Percentiles rank a stretch among this genome's conserved stretches.
Conservation (phyloP, 352 stramenopile species). For the Pythium vanterpoolii region DNA sequence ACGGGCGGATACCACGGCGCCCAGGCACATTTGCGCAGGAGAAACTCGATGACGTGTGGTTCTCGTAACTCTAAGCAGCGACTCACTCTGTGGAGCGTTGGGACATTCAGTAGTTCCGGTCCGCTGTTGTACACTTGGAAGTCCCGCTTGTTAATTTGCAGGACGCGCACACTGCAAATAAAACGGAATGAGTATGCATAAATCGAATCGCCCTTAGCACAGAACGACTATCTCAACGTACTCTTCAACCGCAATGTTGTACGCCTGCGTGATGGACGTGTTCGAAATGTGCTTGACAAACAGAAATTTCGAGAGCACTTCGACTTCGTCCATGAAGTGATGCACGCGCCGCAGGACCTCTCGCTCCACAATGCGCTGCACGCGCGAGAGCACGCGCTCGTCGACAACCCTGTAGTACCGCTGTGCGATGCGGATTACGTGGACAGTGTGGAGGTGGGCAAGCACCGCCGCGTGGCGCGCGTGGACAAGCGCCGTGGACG, state of each 20-base stretch:
- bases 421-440: conserved; percentile 33
- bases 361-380: conserved; percentile 47
- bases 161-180: conserved; percentile 35
- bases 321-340: conserved; percentile 40
- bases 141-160: conserved; percentile 49
- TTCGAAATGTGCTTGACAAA: conserved; percentile 68
- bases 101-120: conserved; percentile 25
- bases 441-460: conserved; percentile 32
- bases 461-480: conserved; percentile 27
- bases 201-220: not conserved
- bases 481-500: conserved; percentile 24
- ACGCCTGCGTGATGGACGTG: conserved; percentile 48
- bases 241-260: conserved; percentile 47
- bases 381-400: conserved; percentile 44
- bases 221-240: conserved; percentile 20
- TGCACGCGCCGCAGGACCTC: conserved; percentile 43
- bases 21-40: conserved; percentile 27
- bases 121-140: conserved; percentile 32
- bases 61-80: conserved; percentile 24
- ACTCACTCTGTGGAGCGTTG: conserved; percentile 22
- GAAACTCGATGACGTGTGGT: conserved; percentile 24
- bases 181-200: not conserved
- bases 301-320: conserved; percentile 54
- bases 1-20: conserved; percentile 54
- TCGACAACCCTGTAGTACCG: conserved; percentile 52